Conservation (phyloP, 805 yeast genomes). For the Myxozyma melibiosi region DNA sequence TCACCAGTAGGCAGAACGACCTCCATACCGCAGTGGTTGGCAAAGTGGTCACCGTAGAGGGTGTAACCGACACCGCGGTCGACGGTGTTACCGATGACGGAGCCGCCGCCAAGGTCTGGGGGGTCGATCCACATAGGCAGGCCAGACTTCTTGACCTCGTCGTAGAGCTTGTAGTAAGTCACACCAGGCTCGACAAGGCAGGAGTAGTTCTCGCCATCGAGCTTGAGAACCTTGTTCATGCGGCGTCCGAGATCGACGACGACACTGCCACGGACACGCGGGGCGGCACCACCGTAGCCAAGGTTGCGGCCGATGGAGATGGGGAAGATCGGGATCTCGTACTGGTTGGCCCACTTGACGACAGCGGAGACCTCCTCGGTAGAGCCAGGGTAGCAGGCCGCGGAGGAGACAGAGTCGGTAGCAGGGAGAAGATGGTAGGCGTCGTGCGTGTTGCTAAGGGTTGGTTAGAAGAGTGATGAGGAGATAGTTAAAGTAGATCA, state of each 20-base stretch:
- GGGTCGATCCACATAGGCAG: constrained; percentile 9
- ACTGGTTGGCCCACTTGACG: constrained; percentile 12
- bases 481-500: not conserved
- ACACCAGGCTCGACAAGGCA: constrained; percentile 15
- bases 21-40: constrained; percentile 15
- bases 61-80: constrained; percentile 16
- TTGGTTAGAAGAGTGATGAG: not conserved
- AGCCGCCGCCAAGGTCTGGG: constrained; percentile 14
- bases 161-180: constrained; percentile 6
- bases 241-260: constrained; percentile 11
- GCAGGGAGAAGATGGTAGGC: constrained; percentile 1
- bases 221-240: constrained; percentile 12
- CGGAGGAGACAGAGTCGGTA: constrained; percentile 10
- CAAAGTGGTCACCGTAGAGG: constrained; percentile 12
- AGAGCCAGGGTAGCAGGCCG: constrained; percentile 1
- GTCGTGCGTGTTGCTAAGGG: constrained; percentile 7
- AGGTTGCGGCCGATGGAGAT: constrained; percentile 15
- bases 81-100: constrained; percentile 4
- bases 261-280: constrained; percentile 13
- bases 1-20: constrained; percentile 15
- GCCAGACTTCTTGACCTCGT: constrained; percentile 1
- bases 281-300: constrained; percentile 16
- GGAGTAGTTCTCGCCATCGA: constrained; percentile 4
- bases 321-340: constrained; percentile 10
- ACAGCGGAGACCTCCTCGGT: constrained; percentile 9